phyloP scores from a whole-genome alignment of 176 grass and related monocot genomes.

The Phragmites australis region DNA sequence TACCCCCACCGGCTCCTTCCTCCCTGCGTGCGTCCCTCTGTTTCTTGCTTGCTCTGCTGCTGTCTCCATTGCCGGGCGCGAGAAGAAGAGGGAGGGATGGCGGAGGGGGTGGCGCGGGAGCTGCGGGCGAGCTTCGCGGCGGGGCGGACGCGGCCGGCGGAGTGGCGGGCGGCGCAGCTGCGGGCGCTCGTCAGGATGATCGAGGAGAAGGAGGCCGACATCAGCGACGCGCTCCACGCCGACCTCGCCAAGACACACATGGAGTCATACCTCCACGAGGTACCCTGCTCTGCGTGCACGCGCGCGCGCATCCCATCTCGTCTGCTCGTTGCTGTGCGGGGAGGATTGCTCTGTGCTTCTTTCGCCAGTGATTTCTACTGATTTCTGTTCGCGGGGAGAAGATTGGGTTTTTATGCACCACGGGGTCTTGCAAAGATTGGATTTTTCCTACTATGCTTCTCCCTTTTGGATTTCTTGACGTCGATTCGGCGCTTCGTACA shows the following conservation, averaged over 20 bases:
- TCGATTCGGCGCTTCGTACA: too few species aligned
- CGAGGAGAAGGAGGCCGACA: conserved; percentile 73
- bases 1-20: neutral
- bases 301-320: neutral
- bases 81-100: neutral
- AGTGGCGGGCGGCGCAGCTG: conserved; percentile 83
- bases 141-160: conserved; percentile 59
- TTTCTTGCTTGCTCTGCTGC: neutral
- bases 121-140: conserved; percentile 52
- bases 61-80: neutral
- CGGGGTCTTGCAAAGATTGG: too few species aligned
- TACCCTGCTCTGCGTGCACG: neutral
- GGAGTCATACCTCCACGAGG: conserved; percentile 86
- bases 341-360: too few species aligned
- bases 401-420: too few species aligned
- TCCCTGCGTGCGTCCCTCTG: neutral
- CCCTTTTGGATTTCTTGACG: too few species aligned
- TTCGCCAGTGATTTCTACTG: too few species aligned
- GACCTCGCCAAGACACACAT: conserved; percentile 83
- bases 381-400: too few species aligned
- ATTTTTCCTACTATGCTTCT: too few species aligned
- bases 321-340: neutral
- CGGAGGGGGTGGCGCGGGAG: conserved; percentile 41
- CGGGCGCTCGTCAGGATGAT: conserved; percentile 50
- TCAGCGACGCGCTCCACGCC: conserved; percentile 58